Evolutionary conservation across 164 flowering plant species (phyloP), one percentile per base, ranked within the genome.

Genomic region (Kalanchoe fedtschenkoi): DNA sequence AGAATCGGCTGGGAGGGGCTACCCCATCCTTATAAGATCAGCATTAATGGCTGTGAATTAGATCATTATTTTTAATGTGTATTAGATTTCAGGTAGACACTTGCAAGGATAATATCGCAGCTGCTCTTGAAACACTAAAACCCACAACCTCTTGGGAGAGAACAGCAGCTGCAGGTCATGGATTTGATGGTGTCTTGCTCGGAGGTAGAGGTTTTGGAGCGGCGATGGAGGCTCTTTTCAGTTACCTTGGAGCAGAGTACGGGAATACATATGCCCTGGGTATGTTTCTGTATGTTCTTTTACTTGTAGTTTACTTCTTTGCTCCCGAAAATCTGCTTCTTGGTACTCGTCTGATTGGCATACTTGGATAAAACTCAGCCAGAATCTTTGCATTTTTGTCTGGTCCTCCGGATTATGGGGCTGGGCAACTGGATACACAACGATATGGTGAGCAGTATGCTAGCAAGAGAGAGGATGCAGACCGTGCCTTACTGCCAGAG

Each of bases 341-440:
- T 8, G 1, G 6, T 34, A 16, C 28, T 58, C 10, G 41, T n/a
- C 38, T 33, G 41, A 37, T 60, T 17, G 39, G 44, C 62, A 60
- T 62, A 3, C 44, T 59, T 60, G 46, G 60, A 63, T 35, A 42
- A 19, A 62, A 32, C 69, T 79, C 95, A 95, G 99, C 96, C 64
- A 84, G 97, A 68, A 80, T 95, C 11, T 95, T 91, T 81, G 93
- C 97, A 39, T 95, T 95, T 72, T 69, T 95, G 61, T 95, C 99
- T 66, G 99, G 99, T 43, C 91, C 97, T 75, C 99, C 99, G 73
- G 99, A 95, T 82, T 86, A 78, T 81, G 99, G 99, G 75, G 79
- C 96, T 71, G 99, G 99, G 59, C 95, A 88, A 61, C 81, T 95
- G 32, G 99, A 95, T 74, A 88, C 97, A 16, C 78, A 83, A 69